Percentiles rank a stretch among this genome's conserved stretches.
phyloP scores from a whole-genome alignment of 305 asterid species.

The Fraxinus platypoda region DNA sequence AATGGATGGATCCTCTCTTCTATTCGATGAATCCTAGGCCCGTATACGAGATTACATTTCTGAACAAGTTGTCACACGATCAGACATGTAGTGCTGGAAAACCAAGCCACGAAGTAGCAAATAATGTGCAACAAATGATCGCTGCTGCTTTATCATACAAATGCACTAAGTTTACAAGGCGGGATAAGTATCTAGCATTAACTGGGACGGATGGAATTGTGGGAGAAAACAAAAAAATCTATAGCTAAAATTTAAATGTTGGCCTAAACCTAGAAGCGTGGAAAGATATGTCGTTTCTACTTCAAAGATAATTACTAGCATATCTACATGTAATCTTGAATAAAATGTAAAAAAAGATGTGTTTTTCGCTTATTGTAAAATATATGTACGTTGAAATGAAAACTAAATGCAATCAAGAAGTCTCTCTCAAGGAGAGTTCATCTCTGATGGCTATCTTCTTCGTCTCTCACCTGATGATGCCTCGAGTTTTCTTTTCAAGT shows the following conservation, averaged over 20 bases:
- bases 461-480: too few relatives aligned
- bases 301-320: neutral
- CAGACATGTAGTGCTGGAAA: slow-evolving; percentile 40
- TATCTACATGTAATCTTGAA: neutral
- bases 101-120: slow-evolving; percentile 48
- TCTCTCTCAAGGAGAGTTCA: too few relatives aligned
- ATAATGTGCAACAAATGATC: slow-evolving; percentile 39
- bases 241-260: neutral
- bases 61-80: slow-evolving; percentile 36
- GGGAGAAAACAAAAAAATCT: slow-evolving; percentile 4
- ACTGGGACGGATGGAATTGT: slow-evolving; percentile 46
- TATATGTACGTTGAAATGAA: neutral
- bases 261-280: neutral
- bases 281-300: neutral
- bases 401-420: neutral
- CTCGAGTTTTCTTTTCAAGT: too few relatives aligned
- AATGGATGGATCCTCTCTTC: slow-evolving; percentile 46
- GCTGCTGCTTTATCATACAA: slow-evolving; percentile 35
- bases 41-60: slow-evolving; percentile 38
- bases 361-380: neutral
- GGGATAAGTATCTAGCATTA: slow-evolving; percentile 49
- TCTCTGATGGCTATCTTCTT: too few relatives aligned
- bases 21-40: slow-evolving; percentile 52
- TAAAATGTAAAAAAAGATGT: neutral
- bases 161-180: slow-evolving; percentile 47